Evolutionary conservation across 352 stramenopile species (phyloP).

Genomic region (Phytophthora ohioensis): DNA sequence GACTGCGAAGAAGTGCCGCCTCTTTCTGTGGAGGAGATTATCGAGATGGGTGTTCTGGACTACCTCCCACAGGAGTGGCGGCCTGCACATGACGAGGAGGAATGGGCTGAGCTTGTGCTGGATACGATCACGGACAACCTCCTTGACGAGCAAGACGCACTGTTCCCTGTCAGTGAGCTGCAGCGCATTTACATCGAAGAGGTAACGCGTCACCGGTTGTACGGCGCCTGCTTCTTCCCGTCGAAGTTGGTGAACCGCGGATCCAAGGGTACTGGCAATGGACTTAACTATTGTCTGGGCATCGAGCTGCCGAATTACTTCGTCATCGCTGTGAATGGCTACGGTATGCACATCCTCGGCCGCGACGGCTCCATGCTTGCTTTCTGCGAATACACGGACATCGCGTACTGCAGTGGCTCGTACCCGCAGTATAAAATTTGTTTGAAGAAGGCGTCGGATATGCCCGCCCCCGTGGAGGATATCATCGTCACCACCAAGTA

Average conservation of each 20-base stretch:
- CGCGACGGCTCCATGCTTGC: slow-evolving; percentile 68
- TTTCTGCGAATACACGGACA: slow-evolving; percentile 74
- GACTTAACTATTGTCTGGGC: slow-evolving; percentile 43
- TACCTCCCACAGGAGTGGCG: slow-evolving; percentile 90
- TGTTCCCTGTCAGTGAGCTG: slow-evolving; percentile 59
- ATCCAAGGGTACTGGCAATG: slow-evolving; percentile 36
- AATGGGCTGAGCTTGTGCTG: slow-evolving; percentile 85
- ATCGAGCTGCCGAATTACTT: slow-evolving; percentile 87
- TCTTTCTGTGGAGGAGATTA: slow-evolving; percentile 60
- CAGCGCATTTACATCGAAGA: slow-evolving; percentile 90
- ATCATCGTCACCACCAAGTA: slow-evolving; percentile 76
- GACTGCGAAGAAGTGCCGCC: slow-evolving; percentile 75
- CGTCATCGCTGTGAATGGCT: slow-evolving; percentile 89
- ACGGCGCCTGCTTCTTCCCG: slow-evolving; percentile 91
- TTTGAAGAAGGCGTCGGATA: slow-evolving; percentile 52
- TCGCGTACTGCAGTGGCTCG: slow-evolving; percentile 60
- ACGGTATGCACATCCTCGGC: slow-evolving; percentile 93
- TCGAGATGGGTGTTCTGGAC: slow-evolving; percentile 80
- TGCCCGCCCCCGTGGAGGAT: slow-evolving; percentile 55
- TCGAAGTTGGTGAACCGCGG: slow-evolving; percentile 68
- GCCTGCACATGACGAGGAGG: slow-evolving; percentile 66
- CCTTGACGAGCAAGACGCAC: slow-evolving; percentile 50
- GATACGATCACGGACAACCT: slow-evolving; percentile 64
- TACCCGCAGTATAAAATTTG: slow-evolving; percentile 80
- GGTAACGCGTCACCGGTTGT: slow-evolving; percentile 81